Evolutionary conservation across 2,329 filamentous ascomycete genomes (phyloP), one percentile per base, ranked within the genome.

Genomic region (Cordyceps tenuipes): DNA sequence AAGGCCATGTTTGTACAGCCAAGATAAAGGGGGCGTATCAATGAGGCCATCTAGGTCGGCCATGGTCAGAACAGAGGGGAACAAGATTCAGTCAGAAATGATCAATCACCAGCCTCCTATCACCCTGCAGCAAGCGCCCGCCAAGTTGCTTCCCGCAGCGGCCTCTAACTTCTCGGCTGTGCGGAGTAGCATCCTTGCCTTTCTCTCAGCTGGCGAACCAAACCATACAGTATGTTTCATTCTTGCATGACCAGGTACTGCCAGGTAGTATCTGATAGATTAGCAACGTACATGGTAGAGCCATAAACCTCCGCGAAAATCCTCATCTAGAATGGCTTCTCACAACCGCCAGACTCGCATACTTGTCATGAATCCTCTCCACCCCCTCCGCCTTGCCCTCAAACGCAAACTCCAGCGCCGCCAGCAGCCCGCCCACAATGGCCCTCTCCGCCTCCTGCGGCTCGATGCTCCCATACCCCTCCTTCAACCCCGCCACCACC

Each of bases 321-420:
- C 4, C 2, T 7, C n/a, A 12, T 13, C 19, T 50, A 55, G 1
- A 60, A 43, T 57, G 46, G 31, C 59, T 61, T 47, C 60, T 56
- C 10, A 49, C 34, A 2, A 61, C 6, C 17, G 13, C 43, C 5
- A 61, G 15, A 12, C 39, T 57, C 2, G 54, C 17, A 26, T 21
- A 57, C 4, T 36, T 26, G 8, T 56, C 34, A 43, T 58, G 55
- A 10, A 57, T 41, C 15, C 41, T 15, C 7, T 57, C 46, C n/a
- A 57, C 9, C 3, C 34, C 46, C 34, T 50, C 46, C 7, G 34
- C 13, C 17, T 36, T 36, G 2, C 46, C 46, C 17, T 50, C 44
- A 41, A 62, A 62, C 1, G 56, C 44, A 31, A 62, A 51, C 8
- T 52, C 44, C 13, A 62, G 46, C 9, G 31, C 51, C 2, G 61